A percentile compares a stretch with the other conserved stretches of the same genome.
These are phyloP conservation scores for Mycena rosella DNA, from an alignment of 768 basidiomycete species.

Conservation along the genomic window DNA sequence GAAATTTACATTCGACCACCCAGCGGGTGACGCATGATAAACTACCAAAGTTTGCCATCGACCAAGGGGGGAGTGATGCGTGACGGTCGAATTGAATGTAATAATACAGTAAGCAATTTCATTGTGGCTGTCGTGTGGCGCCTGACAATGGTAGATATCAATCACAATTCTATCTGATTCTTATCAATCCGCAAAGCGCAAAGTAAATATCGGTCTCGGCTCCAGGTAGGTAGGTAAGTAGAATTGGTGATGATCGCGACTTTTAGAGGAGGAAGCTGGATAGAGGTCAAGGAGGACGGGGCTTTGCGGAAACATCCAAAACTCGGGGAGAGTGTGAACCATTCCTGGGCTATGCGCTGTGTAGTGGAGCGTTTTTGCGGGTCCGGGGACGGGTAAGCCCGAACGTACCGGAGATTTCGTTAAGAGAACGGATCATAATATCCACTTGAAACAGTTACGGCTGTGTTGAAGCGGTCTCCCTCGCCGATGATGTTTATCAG, in stretches of 20 bases:
- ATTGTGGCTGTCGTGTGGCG: conserved; percentile 1
- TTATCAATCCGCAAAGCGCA: neutral
- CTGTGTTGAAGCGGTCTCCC: conserved; percentile 13
- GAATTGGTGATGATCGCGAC: conserved; percentile 5
- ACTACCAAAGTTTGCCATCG: too few relatives aligned
- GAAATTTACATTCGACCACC: too few relatives aligned
- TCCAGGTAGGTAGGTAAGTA: conserved; percentile 9
- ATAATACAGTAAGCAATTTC: too few relatives aligned
- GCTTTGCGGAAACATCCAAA: conserved; percentile 4
- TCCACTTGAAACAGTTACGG: conserved; percentile 14
- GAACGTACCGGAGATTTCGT: conserved; percentile 3
- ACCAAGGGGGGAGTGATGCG: too few relatives aligned
- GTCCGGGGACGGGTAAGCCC: conserved; percentile 9
- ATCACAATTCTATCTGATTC: conserved; percentile 1
- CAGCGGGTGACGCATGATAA: too few relatives aligned
- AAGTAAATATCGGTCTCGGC: neutral
- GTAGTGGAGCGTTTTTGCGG: conserved; percentile 6
- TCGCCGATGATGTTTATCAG: conserved; percentile 16
- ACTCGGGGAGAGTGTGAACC: neutral
- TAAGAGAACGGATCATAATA: conserved; percentile 12
- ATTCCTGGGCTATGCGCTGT: conserved; percentile 7
- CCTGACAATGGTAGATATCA: neutral
- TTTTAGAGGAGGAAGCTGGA: too few relatives aligned
- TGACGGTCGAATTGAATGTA: too few relatives aligned
- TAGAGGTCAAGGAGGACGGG: neutral